A percentile compares a stretch with the other conserved stretches of the same genome.
Conservation (phyloP, 2,329 filamentous ascomycete species). For the Fusarium annulatum region DNA sequence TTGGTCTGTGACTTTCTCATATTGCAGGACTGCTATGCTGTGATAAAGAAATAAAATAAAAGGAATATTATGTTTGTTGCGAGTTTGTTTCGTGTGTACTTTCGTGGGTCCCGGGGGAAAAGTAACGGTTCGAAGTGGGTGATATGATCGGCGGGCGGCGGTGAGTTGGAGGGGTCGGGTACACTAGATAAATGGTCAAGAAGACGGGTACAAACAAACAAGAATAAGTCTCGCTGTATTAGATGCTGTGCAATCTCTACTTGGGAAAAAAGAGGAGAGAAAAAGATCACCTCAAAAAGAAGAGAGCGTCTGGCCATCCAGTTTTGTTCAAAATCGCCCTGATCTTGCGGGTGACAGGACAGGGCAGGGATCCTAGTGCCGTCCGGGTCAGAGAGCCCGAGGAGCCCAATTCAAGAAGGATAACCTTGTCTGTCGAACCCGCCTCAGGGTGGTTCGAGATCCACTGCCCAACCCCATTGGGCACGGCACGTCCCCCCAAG, state of each 20-base stretch:
- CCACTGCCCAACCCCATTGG: constrained; percentile 42
- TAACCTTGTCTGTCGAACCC: constrained; percentile 36
- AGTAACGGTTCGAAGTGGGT: constrained; percentile 4
- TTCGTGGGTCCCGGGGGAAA: constrained; percentile 23
- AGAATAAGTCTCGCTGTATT: constrained; percentile 9
- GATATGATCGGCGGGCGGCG: constrained; percentile 27
- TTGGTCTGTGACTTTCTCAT: constrained; percentile 39
- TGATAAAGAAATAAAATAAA: not conserved
- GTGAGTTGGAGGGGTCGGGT: constrained; percentile 25
- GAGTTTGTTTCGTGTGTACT: constrained; percentile 14
- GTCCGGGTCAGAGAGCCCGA: constrained; percentile 33
- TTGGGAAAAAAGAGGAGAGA: constrained; percentile 10
- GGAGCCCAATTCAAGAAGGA: constrained; percentile 40
- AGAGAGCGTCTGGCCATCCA: constrained; percentile 8
- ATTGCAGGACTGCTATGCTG: constrained; percentile 4
- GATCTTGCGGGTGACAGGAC: constrained; percentile 11
- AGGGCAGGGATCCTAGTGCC: constrained; percentile 14
- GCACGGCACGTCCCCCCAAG: constrained; percentile 35
- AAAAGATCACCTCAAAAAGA: constrained; percentile 15
- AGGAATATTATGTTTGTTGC: constrained; percentile 13
- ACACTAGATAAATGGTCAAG: constrained; percentile 31
- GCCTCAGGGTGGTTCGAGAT: constrained; percentile 39
- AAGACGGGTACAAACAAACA: constrained; percentile 8
- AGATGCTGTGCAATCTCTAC: constrained; percentile 16
- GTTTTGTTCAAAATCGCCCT: constrained; percentile 27